Conservation (phyloP, 2,329 filamentous ascomycete genomes). For the Fusarium caatingaense region DNA sequence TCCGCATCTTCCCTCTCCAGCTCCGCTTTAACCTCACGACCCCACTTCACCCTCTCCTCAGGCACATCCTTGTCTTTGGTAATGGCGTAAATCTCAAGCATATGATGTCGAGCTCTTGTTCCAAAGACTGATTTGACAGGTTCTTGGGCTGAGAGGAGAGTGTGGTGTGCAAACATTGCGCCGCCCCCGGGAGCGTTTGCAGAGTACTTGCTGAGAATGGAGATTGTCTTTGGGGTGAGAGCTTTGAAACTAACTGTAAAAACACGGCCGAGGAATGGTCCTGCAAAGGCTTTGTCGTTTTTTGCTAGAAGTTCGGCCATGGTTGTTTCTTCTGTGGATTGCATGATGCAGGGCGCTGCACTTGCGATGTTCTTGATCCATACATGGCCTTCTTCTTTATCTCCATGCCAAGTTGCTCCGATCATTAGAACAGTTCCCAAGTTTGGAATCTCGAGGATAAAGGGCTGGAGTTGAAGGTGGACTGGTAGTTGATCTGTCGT, state of each 20-base stretch:
- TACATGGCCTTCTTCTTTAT: fast-evolving
- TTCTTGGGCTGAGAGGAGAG: neutral
- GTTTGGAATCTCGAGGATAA: neutral
- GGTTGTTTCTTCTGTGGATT: neutral
- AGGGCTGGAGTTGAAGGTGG: neutral
- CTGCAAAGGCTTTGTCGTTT: neutral
- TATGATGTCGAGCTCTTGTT: neutral
- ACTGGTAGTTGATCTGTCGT: fast-evolving
- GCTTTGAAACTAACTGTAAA: neutral
- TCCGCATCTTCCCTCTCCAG: neutral
- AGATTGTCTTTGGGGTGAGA: fast-evolving
- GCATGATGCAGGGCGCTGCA: neutral
- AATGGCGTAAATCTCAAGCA: slow-evolving; percentile 19
- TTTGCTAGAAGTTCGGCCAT: neutral
- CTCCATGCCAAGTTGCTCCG: neutral
- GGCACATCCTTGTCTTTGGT: fast-evolving
- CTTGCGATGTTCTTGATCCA: neutral
- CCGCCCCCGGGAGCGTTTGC: neutral
- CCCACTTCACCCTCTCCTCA: neutral
- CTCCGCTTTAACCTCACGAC: neutral
- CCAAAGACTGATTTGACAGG: neutral
- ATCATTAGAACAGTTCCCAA: neutral
- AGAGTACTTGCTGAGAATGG: neutral
- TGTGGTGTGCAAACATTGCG: neutral
- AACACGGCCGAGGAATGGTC: neutral